Evolutionary conservation across 2,329 filamentous ascomycete genomes (phyloP).

Genomic region (Phaeoacremonium minimum): DNA sequence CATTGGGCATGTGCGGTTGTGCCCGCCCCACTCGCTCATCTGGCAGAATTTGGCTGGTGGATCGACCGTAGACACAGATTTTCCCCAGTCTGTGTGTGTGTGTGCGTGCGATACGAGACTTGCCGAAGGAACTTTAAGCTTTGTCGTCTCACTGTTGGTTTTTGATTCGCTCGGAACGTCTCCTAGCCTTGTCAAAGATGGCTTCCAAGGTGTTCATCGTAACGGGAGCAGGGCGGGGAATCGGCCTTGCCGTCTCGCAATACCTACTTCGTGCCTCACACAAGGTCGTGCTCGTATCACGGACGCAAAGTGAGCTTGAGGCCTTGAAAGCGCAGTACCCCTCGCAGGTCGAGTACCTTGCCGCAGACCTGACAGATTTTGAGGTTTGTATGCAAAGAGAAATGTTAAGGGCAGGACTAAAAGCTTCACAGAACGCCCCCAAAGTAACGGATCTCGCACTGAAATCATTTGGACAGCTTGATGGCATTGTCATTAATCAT

Average conservation of each 20-base stretch:
- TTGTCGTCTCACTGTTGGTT: too few species aligned
- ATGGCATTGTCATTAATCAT: slow-evolving; percentile 86
- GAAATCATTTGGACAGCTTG: slow-evolving; percentile 65
- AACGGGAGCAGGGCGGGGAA: slow-evolving; percentile 60
- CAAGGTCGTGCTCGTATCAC: slow-evolving; percentile 55
- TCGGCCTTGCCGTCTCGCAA: slow-evolving; percentile 52
- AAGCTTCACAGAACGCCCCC: slow-evolving; percentile 41
- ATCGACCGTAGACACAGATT: too few species aligned
- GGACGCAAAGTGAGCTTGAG: slow-evolving; percentile 44
- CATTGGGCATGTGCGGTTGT: too few species aligned
- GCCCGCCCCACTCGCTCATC: too few species aligned
- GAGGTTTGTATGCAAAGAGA: slow-evolving; percentile 39
- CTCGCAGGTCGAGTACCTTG: slow-evolving; percentile 49
- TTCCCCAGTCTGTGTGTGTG: too few species aligned
- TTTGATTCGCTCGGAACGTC: too few species aligned
- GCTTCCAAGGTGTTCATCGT: slow-evolving; percentile 66
- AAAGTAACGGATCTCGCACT: slow-evolving; percentile 63
- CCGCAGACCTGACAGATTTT: slow-evolving; percentile 50
- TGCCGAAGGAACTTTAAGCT: too few species aligned
- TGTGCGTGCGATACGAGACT: too few species aligned
- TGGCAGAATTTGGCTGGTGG: too few species aligned
- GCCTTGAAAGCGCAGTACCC: slow-evolving; percentile 46
- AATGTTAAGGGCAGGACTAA: too few species aligned
- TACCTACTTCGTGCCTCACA: slow-evolving; percentile 48
- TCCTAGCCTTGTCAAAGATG: too few species aligned